These are phyloP conservation scores for Ascosphaera apis DNA, from an alignment of 2,329 filamentous ascomycete genomes.

Conservation along the genomic window DNA sequence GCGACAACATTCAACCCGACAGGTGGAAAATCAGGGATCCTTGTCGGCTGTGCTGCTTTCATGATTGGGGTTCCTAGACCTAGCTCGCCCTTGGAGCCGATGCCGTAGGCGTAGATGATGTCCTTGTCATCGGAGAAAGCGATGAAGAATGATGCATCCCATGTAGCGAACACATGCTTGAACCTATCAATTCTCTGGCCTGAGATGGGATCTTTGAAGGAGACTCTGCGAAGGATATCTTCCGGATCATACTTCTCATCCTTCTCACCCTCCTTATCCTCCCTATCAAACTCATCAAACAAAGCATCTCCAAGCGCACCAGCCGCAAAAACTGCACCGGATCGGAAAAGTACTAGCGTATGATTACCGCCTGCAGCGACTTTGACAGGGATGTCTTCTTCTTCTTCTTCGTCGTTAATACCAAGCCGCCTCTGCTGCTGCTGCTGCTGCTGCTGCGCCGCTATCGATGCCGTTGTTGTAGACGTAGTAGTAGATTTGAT, in stretches of 20 bases:
- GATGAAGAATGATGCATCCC: constrained; percentile 49
- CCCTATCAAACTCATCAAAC: no score
- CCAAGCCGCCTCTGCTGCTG: no score
- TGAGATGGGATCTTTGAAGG: not conserved
- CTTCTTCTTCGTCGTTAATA: constrained; percentile 1
- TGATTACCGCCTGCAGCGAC: constrained; percentile 62
- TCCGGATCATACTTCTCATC: constrained; percentile 7
- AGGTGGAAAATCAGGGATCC: constrained; percentile 42
- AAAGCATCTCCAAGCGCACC: constrained; percentile 26
- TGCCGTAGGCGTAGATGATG: constrained; percentile 38
- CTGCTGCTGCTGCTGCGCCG: constrained; percentile 7
- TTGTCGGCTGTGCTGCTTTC: constrained; percentile 17
- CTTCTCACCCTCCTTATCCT: no score
- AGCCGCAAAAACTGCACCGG: constrained; percentile 38
- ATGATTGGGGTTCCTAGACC: constrained; percentile 29
- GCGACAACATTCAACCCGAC: constrained; percentile 33
- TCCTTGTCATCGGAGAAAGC: constrained; percentile 10
- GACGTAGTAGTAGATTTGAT: constrained; percentile 6
- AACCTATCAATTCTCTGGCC: constrained; percentile 11
- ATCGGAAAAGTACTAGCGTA: constrained; percentile 44
- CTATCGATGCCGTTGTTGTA: constrained; percentile 16
- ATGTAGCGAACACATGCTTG: constrained; percentile 44
- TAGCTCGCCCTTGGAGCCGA: constrained; percentile 48
- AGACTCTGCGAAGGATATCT: no score
- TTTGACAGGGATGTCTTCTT: no score